Percentiles rank a stretch among this genome's conserved stretches.
phyloP scores from a whole-genome alignment of 2,329 filamentous ascomycete genomes.

The Penicillium sp. region DNA sequence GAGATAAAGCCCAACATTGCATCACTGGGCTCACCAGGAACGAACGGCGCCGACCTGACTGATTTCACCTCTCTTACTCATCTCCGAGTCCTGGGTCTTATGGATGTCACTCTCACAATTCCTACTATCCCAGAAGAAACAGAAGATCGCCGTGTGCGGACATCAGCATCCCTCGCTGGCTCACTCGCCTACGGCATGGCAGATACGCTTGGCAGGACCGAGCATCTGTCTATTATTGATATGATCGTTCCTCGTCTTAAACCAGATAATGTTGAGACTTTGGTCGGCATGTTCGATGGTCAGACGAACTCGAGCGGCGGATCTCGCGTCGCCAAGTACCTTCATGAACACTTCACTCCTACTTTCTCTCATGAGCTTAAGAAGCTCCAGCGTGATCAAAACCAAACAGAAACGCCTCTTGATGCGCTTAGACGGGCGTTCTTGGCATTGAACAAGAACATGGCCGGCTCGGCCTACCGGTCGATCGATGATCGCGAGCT shows the following conservation, averaged over 20 bases:
- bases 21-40: constrained; percentile 50
- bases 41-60: constrained; percentile 68
- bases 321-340: constrained; percentile 91
- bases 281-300: constrained; percentile 94
- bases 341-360: constrained; percentile 91
- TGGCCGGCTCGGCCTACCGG: constrained; percentile 79
- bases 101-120: constrained; percentile 95
- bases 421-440: constrained; percentile 87
- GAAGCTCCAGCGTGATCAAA: constrained; percentile 60
- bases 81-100: constrained; percentile 82
- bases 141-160: constrained; percentile 90
- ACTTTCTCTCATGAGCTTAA: constrained; percentile 82
- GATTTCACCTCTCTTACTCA: constrained; percentile 85
- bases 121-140: constrained; percentile 92
- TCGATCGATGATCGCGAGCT: constrained; percentile 70
- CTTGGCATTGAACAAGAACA: constrained; percentile 85
- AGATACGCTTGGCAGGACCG: constrained; percentile 85
- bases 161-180: constrained; percentile 91
- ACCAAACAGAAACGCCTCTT: constrained; percentile 75
- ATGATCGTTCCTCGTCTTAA: constrained; percentile 91
- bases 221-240: constrained; percentile 93
- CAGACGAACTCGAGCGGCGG: constrained; percentile 84
- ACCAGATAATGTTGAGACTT: constrained; percentile 81
- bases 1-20: constrained; percentile 74
- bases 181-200: constrained; percentile 96